phyloP scores from a whole-genome alignment of 352 stramenopile species.

The Peronospora destructor region DNA sequence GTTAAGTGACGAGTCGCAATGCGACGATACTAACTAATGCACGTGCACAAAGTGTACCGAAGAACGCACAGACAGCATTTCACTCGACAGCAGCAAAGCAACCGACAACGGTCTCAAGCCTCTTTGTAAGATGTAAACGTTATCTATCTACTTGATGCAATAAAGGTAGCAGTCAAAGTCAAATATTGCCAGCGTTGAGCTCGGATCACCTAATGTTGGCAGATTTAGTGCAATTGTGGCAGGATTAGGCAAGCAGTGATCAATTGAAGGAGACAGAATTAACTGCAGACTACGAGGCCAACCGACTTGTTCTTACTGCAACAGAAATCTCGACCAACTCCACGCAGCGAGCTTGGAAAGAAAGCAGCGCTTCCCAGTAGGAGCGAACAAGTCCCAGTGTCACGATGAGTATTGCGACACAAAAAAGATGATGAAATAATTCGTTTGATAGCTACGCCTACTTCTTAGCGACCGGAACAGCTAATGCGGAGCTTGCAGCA shows the following conservation, averaged over 20 bases:
- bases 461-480: constrained; percentile 15
- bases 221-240: constrained; percentile 25
- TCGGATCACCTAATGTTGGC: constrained; percentile 21
- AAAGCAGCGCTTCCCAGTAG: constrained; percentile 3
- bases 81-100: too few species aligned
- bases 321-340: background rate
- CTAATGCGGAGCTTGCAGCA: constrained; percentile 6
- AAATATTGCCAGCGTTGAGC: too few species aligned
- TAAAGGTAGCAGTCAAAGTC: too few species aligned
- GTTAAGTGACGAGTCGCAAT: too few species aligned
- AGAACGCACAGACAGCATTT: too few species aligned
- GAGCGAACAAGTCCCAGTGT: constrained; percentile 14
- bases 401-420: background rate
- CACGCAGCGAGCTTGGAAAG: background rate
- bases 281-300: constrained; percentile 32
- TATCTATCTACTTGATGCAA: too few species aligned
- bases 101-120: too few species aligned
- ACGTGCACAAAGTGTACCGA: too few species aligned
- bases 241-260: constrained; percentile 14
- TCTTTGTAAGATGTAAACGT: too few species aligned
- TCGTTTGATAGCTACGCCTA: constrained; percentile 1
- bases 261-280: constrained; percentile 22
- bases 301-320: constrained; percentile 19
- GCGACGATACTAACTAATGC: too few species aligned
- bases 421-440: too few species aligned